phyloP scores from a whole-genome alignment of 305 asterid species.

The Fraxinus platypoda region DNA sequence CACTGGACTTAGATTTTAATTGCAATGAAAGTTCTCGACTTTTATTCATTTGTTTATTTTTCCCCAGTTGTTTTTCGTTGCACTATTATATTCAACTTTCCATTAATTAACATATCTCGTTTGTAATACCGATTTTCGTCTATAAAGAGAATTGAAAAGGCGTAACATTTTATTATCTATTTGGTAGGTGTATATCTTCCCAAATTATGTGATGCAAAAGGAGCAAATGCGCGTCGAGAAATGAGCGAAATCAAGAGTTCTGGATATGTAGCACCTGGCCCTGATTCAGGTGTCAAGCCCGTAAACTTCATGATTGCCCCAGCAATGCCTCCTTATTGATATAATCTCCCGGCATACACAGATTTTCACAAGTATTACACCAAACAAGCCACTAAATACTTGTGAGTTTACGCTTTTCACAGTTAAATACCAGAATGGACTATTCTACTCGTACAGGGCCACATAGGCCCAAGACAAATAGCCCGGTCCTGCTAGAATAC shows the following conservation, averaged over 20 bases:
- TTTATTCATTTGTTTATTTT: no score
- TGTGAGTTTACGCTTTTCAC: neutral
- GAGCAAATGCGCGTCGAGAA: conserved; percentile 42
- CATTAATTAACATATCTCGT: neutral
- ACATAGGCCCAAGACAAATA: no score
- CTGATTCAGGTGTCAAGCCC: conserved; percentile 26
- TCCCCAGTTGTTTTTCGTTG: neutral
- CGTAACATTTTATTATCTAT: neutral
- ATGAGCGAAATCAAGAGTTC: conserved; percentile 65
- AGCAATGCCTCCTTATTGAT: conserved; percentile 37
- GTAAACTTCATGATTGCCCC: conserved; percentile 33
- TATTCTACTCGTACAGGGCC: no score
- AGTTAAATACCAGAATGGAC: no score
- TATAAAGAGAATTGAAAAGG: neutral
- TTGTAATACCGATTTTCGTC: neutral
- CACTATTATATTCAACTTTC: no score
- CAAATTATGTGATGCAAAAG: conserved; percentile 50
- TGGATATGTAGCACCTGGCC: conserved; percentile 48
- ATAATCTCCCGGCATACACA: neutral
- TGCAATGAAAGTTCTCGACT: neutral
- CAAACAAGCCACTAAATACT: neutral
- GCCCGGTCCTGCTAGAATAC: no score
- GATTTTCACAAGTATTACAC: no score
- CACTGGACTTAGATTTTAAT: neutral
- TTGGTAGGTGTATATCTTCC: conserved; percentile 69